These are phyloP conservation scores for Penicillium parvum DNA, from an alignment of 495 filamentous ascomycete genomes.

Conservation along the genomic window DNA sequence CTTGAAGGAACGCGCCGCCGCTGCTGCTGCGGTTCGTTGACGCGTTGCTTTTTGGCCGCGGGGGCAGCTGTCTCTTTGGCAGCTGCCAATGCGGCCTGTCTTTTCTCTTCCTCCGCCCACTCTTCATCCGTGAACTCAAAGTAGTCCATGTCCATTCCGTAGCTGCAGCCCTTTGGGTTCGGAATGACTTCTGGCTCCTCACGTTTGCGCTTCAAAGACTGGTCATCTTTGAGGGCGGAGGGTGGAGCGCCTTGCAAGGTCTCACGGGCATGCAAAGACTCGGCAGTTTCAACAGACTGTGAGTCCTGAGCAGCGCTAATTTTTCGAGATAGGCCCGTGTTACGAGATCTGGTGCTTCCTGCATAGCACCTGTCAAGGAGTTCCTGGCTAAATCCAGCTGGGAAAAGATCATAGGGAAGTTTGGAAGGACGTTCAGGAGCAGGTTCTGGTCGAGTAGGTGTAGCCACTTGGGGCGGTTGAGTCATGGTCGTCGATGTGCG, in stretches of 20 bases:
- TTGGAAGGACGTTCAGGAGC: conserved; percentile 2
- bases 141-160: conserved; percentile 42
- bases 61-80: not conserved
- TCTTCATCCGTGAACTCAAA: conserved; percentile 38
- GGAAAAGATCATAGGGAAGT: conserved; percentile 8
- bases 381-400: conserved; percentile 2
- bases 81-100: not conserved
- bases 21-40: not conserved
- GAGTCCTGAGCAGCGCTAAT: not conserved
- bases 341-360: not conserved
- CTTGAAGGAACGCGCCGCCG: not conserved
- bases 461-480: not conserved
- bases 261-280: not conserved
- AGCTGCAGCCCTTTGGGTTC: conserved; percentile 41
- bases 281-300: not conserved
- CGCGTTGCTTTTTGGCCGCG: conserved; percentile 2
- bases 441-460: not conserved
- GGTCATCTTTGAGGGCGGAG: not conserved
- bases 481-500: not conserved
- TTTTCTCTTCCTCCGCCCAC: conserved; percentile 16
- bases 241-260: not conserved
- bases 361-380: conserved; percentile 5
- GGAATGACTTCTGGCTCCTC: conserved; percentile 45
- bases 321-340: no score
- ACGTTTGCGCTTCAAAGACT: conserved; percentile 32